phyloP scores from a whole-genome alignment of 2,329 filamentous ascomycete species.

The Arthrobotrys pseudoclavata region DNA sequence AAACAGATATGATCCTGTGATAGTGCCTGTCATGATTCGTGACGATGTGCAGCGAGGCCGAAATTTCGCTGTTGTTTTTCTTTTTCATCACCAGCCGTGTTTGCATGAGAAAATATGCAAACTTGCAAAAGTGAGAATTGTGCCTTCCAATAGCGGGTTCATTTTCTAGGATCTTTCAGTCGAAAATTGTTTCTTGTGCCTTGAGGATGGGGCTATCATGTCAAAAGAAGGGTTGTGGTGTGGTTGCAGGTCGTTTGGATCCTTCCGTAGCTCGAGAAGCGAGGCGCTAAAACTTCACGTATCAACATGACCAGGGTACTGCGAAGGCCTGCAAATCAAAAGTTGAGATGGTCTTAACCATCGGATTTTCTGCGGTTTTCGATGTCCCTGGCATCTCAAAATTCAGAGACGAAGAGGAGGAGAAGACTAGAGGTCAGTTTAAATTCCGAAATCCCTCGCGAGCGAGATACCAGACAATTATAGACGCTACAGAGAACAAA shows the following conservation, averaged over 20 bases:
- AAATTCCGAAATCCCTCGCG: not conserved
- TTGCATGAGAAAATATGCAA: slow-evolving; percentile 42
- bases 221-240: slow-evolving; percentile 28
- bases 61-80: slow-evolving; percentile 21
- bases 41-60: slow-evolving; percentile 16
- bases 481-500: not conserved
- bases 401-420: not conserved
- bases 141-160: slow-evolving; percentile 31
- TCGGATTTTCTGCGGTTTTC: not conserved
- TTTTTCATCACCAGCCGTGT: slow-evolving; percentile 39
- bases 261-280: slow-evolving; percentile 45
- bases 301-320: not conserved
- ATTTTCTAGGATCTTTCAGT: slow-evolving; percentile 20
- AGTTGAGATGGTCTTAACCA: slow-evolving; percentile 7
- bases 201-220: slow-evolving; percentile 25
- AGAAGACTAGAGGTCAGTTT: not conserved
- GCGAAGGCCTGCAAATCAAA: not conserved
- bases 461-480: not conserved
- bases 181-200: slow-evolving; percentile 23
- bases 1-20: slow-evolving; percentile 47
- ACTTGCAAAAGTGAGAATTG: slow-evolving; percentile 5
- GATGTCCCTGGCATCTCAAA: slow-evolving; percentile 8
- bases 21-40: slow-evolving; percentile 41
- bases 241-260: slow-evolving; percentile 47
- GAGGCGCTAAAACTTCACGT: slow-evolving; percentile 31